phyloP scores from a whole-genome alignment of 768 basidiomycete genomes.

The Agrocybe praecox region DNA sequence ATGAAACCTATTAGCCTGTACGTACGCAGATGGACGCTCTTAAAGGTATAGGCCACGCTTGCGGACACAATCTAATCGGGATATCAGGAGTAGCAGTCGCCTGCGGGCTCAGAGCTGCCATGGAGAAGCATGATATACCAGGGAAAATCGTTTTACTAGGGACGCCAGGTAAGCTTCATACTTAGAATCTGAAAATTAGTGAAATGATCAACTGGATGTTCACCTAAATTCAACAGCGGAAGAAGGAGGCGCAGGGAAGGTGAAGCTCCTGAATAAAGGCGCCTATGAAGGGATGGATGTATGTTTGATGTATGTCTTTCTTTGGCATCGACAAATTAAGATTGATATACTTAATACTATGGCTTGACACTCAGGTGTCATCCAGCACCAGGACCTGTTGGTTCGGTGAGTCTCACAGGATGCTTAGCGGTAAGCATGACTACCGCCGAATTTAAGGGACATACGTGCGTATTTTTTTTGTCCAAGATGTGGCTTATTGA shows the following conservation, averaged over 20 bases:
- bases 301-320: constrained; percentile 64
- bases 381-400: constrained; percentile 76
- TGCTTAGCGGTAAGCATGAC: constrained; percentile 65
- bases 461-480: constrained; percentile 52
- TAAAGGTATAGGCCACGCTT: constrained; percentile 66
- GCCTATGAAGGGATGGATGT: constrained; percentile 78
- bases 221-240: constrained; percentile 50
- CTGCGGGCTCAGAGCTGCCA: constrained; percentile 60
- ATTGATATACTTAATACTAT: background rate
- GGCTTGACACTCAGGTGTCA: constrained; percentile 60
- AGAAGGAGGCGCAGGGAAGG: constrained; percentile 78
- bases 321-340: background rate
- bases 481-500: no score
- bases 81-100: constrained; percentile 74
- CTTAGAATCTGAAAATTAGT: no score
- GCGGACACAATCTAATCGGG: constrained; percentile 84
- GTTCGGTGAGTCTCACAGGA: constrained; percentile 64
- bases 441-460: constrained; percentile 68
- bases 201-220: background rate
- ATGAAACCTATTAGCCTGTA: background rate
- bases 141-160: constrained; percentile 76
- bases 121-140: constrained; percentile 61
- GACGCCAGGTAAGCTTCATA: constrained; percentile 60
- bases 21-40: constrained; percentile 63
- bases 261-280: constrained; percentile 63